These are phyloP conservation scores for Exutisphaerella laricina DNA, from an alignment of 2,329 filamentous ascomycete species.

Conservation along the genomic window DNA sequence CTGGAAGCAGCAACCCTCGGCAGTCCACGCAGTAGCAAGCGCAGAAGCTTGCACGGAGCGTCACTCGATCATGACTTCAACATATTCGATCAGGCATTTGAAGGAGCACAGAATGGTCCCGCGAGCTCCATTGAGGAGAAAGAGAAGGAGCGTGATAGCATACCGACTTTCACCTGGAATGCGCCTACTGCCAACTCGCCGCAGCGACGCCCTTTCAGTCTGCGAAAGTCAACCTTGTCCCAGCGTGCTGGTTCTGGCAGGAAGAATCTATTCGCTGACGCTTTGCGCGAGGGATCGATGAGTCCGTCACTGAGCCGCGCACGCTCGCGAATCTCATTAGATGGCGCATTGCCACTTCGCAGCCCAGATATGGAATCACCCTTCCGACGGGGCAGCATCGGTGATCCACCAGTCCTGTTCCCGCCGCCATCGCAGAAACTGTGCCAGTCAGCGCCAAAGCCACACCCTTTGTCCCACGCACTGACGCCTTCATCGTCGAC, in stretches of 20 bases:
- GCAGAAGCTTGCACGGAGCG: constrained; percentile 76
- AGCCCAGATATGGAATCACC: constrained; percentile 62
- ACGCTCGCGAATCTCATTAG: constrained; percentile 67
- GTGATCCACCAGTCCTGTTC: constrained; percentile 51
- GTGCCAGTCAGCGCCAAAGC: constrained; percentile 39
- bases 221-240: constrained; percentile 81
- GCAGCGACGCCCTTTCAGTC: constrained; percentile 33
- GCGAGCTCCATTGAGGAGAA: constrained; percentile 21
- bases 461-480: constrained; percentile 80
- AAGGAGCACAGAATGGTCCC: constrained; percentile 24
- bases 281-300: constrained; percentile 21
- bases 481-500: constrained; percentile 81
- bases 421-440: constrained; percentile 29
- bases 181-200: constrained; percentile 29
- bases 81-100: constrained; percentile 63
- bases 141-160: constrained; percentile 29
- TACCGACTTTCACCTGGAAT: constrained; percentile 35
- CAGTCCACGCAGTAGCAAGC: constrained; percentile 78
- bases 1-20: constrained; percentile 71
- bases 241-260: constrained; percentile 60
- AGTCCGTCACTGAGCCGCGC: constrained; percentile 29
- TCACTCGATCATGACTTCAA: constrained; percentile 60
- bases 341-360: constrained; percentile 65
- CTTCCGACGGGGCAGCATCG: constrained; percentile 53
- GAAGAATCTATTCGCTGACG: constrained; percentile 37